phyloP scores from a whole-genome alignment of 495 filamentous ascomycete genomes.

The Hypoxylon rickii region DNA sequence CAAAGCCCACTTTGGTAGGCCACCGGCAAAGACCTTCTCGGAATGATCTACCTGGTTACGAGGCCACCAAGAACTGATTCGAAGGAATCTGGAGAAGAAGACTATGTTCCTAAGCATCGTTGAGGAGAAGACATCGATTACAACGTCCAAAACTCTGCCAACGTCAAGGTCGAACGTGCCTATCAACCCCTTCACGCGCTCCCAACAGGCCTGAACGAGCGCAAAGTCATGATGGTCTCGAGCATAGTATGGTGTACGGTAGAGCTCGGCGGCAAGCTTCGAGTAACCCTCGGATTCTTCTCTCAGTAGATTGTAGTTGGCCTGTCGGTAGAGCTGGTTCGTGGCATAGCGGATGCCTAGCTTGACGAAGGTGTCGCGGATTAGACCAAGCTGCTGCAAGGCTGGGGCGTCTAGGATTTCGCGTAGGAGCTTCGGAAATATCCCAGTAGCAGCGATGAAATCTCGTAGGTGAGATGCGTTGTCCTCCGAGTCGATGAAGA shows the following conservation, averaged over 20 bases:
- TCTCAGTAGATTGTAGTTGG: constrained; percentile 92
- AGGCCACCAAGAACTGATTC: constrained; percentile 97
- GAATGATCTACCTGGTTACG: constrained; percentile 53
- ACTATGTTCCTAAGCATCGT: constrained; percentile 81
- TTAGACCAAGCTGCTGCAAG: constrained; percentile 73
- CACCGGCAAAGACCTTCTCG: constrained; percentile 46
- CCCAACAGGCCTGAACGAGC: constrained; percentile 45
- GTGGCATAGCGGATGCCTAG: constrained; percentile 87
- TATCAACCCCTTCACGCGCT: constrained; percentile 86
- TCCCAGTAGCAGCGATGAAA: constrained; percentile 70
- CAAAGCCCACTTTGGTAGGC: constrained; percentile 80
- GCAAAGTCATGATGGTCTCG: constrained; percentile 39
- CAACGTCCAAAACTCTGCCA: constrained; percentile 90
- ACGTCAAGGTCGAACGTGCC: constrained; percentile 94
- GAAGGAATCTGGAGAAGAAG: constrained; percentile 90
- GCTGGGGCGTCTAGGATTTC: constrained; percentile 77
- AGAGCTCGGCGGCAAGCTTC: constrained; percentile 87
- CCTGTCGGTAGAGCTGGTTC: constrained; percentile 89
- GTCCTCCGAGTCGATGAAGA: constrained; percentile 72
- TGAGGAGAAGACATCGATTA: constrained; percentile 84
- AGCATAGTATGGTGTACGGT: constrained; percentile 69
- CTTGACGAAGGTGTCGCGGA: constrained; percentile 81
- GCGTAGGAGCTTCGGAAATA: constrained; percentile 76
- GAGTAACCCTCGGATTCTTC: constrained; percentile 96
- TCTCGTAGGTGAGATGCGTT: constrained; percentile 49